Evolutionary conservation across 208 protist species (phyloP).

Genomic region (Leishmania arabica): DNA sequence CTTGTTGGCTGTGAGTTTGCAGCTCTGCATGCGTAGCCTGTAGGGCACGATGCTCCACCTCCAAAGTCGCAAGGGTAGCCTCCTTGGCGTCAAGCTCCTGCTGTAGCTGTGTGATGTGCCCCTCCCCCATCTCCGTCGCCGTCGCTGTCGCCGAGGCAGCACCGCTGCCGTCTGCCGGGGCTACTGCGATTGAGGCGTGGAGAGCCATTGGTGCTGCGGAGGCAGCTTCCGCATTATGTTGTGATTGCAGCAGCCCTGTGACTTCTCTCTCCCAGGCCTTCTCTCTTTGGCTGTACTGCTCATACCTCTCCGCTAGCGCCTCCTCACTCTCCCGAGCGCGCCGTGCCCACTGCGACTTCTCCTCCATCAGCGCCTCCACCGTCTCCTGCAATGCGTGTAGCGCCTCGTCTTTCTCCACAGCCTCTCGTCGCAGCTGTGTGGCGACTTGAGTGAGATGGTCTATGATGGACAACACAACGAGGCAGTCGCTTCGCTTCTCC

Average conservation of each 20-base stretch:
- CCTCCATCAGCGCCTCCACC: conserved; percentile 17
- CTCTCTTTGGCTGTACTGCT: conserved; percentile 20
- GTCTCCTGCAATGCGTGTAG: conserved; percentile 13
- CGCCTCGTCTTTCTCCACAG: conserved; percentile 17
- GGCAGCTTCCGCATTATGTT: background rate
- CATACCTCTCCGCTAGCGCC: conserved; percentile 27
- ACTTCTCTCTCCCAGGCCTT: conserved; percentile 25
- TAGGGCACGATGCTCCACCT: conserved; percentile 11
- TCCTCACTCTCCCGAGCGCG: conserved; percentile 23
- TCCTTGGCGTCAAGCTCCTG: conserved; percentile 4
- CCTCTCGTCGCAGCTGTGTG: conserved; percentile 17
- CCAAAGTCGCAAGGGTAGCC: conserved; percentile 1
- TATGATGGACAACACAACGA: conserved; percentile 20
- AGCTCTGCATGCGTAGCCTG: conserved; percentile 12
- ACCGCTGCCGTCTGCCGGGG: background rate
- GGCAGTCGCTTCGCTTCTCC: conserved; percentile 27
- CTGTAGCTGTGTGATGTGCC: conserved; percentile 4
- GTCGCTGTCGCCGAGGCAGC: background rate
- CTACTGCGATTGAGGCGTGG: background rate
- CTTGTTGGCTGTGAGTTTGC: conserved; percentile 14
- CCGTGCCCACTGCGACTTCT: conserved; percentile 29
- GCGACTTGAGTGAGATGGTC: conserved; percentile 19
- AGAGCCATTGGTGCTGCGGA: background rate
- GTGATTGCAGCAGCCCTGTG: conserved; percentile 12
- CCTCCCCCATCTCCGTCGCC: background rate